phyloP scores from a whole-genome alignment of 1,284 basidiomycete species.

The Takashimella koratensis region DNA sequence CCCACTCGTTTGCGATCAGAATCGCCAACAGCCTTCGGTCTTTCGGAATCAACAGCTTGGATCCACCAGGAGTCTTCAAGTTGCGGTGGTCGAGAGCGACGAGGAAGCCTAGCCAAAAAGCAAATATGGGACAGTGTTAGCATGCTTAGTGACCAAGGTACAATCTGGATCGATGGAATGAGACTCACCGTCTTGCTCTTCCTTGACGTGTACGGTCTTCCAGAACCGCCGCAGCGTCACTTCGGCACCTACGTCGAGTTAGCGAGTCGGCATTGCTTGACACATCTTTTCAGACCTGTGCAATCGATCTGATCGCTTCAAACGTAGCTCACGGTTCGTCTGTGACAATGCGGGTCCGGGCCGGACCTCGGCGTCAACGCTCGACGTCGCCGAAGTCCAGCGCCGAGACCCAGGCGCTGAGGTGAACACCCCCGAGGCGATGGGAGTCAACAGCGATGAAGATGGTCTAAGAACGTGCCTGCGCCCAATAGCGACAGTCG shows the following conservation, averaged over 20 bases:
- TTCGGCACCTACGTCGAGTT: constrained; percentile 64
- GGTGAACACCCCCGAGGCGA: constrained; percentile 4
- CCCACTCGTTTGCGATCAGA: constrained; percentile 92
- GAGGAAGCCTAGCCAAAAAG: constrained; percentile 52
- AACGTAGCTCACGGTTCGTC: constrained; percentile 33
- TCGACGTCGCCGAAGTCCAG: neutral
- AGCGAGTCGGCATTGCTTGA: constrained; percentile 1
- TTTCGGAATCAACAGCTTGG: constrained; percentile 66
- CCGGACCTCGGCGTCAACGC: constrained; percentile 6
- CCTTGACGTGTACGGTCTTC: constrained; percentile 74
- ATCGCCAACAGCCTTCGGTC: constrained; percentile 71
- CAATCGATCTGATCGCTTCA: no score
- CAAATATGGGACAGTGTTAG: neutral
- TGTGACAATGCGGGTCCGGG: constrained; percentile 34
- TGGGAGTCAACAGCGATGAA: no score
- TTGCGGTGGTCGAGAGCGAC: constrained; percentile 80
- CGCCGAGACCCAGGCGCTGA: constrained; percentile 3
- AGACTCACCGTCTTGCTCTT: constrained; percentile 52
- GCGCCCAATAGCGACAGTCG: no score
- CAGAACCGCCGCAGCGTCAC: constrained; percentile 82
- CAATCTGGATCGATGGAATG: neutral
- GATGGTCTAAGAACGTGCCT: no score
- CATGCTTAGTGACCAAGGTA: neutral
- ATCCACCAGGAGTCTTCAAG: constrained; percentile 82
- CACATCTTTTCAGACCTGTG: neutral